A percentile compares a stretch with the other conserved stretches of the same genome.
Evolutionary conservation across 2,329 filamentous ascomycete genomes (phyloP).

Genomic region (Aspergillus fischeri): DNA sequence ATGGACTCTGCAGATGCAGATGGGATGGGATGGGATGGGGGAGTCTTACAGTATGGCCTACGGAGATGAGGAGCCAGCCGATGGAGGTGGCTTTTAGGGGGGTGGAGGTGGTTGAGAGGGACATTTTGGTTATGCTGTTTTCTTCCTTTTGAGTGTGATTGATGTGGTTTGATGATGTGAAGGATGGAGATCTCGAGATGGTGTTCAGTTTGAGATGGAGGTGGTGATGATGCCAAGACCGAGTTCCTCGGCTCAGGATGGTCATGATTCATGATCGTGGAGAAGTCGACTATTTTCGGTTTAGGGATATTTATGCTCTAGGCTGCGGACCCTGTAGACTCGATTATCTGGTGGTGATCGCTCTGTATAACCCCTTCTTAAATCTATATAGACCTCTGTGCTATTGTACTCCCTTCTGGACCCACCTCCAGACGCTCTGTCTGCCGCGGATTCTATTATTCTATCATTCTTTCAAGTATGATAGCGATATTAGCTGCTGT

Average conservation of each 20-base stretch:
- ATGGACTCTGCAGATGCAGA: not conserved
- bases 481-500: not conserved
- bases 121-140: not conserved
- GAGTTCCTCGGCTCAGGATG: not conserved
- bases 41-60: conserved; percentile 15
- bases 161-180: no score
- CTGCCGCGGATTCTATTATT: no score
- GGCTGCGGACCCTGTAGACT: no score
- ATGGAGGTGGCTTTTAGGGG: conserved; percentile 10
- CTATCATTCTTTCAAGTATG: no score
- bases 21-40: not conserved
- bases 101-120: not conserved
- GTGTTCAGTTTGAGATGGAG: no score
- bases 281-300: not conserved
- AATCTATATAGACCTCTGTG: not conserved
- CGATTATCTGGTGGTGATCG: no score
- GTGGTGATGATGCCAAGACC: not conserved
- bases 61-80: conserved; percentile 15
- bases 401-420: not conserved
- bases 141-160: not conserved
- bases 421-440: no score
- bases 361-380: no score
- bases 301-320: not conserved
- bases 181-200: no score
- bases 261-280: not conserved